These are phyloP conservation scores for Venturiaceae sp. DNA, from an alignment of 2,329 filamentous ascomycete genomes.

Conservation along the genomic window DNA sequence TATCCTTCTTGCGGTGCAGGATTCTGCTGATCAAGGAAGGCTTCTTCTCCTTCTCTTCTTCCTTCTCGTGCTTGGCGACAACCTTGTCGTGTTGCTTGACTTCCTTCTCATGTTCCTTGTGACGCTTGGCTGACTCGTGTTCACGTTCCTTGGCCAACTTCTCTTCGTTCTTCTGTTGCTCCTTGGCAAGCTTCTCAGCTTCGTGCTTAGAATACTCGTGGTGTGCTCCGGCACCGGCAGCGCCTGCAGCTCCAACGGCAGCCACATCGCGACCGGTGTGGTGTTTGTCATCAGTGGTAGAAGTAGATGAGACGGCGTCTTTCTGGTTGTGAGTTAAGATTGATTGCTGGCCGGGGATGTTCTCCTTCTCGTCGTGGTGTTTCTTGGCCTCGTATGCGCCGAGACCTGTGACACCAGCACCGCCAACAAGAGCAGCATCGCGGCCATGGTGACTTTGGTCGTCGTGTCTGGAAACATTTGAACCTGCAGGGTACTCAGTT, in stretches of 20 bases:
- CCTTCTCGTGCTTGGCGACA: slow-evolving; percentile 16
- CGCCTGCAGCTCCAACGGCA: slow-evolving; percentile 9
- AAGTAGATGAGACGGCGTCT: neutral
- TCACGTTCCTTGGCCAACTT: slow-evolving; percentile 19
- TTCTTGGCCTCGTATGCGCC: slow-evolving; percentile 15
- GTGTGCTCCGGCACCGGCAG: slow-evolving; percentile 19
- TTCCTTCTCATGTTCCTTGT: slow-evolving; percentile 18
- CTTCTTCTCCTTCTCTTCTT: slow-evolving; percentile 24
- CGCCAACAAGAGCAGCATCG: neutral
- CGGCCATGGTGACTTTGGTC: neutral
- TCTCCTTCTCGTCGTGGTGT: slow-evolving; percentile 4
- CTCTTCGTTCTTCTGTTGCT: slow-evolving; percentile 13
- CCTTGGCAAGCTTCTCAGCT: slow-evolving; percentile 18
- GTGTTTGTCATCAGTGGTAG: slow-evolving; percentile 2
- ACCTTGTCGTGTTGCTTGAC: slow-evolving; percentile 14
- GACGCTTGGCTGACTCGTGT: slow-evolving; percentile 13
- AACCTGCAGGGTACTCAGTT: too few species aligned
- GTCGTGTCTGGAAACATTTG: neutral
- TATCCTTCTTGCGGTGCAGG: slow-evolving; percentile 30
- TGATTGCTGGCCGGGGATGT: neutral
- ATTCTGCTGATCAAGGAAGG: slow-evolving; percentile 27
- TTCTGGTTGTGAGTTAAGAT: neutral
- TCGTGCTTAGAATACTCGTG: slow-evolving; percentile 16
- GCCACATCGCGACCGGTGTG: neutral
- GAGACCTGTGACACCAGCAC: neutral